phyloP scores from a whole-genome alignment of 129 eudicot species.

The Rutidosis leptorrhynchoides region DNA sequence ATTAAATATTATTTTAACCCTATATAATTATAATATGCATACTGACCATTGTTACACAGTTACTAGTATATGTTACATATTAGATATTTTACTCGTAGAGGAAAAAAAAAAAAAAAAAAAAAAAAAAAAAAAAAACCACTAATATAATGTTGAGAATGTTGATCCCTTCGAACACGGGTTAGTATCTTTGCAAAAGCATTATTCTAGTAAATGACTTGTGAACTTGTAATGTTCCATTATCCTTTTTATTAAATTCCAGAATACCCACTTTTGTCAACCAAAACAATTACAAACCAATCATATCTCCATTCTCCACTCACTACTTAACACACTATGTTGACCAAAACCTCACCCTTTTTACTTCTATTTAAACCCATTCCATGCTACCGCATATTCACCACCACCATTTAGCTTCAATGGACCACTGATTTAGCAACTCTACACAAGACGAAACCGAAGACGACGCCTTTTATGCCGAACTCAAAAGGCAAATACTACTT shows the following conservation, averaged over 20 bases:
- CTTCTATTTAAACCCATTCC: slow-evolving; percentile 19
- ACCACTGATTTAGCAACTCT: neutral
- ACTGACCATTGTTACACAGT: too few relatives aligned
- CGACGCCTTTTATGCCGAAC: slow-evolving; percentile 50
- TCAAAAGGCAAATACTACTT: slow-evolving; percentile 52
- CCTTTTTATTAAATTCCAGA: slow-evolving; percentile 18
- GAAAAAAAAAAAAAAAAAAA: too few relatives aligned
- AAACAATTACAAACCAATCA: slow-evolving; percentile 12
- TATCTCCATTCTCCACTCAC: slow-evolving; percentile 3
- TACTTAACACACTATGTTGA: too few relatives aligned
- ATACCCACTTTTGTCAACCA: slow-evolving; percentile 9
- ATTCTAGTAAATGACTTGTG: slow-evolving; percentile 32
- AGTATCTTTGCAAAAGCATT: slow-evolving; percentile 17
- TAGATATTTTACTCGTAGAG: too few relatives aligned
- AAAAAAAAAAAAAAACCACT: too few relatives aligned
- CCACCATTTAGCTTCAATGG: slow-evolving; percentile 17
- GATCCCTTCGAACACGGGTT: slow-evolving; percentile 29
- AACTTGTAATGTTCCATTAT: slow-evolving; percentile 31
- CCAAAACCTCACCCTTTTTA: slow-evolving; percentile 24
- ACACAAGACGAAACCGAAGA: slow-evolving; percentile 29
- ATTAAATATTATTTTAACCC: too few relatives aligned
- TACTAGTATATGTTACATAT: too few relatives aligned
- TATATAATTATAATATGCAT: too few relatives aligned
- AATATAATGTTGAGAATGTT: too few relatives aligned
- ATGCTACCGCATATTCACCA: slow-evolving; percentile 11